Evolutionary conservation across 495 filamentous ascomycete species (phyloP).

Genomic region (Hypoxylon lenormandii): DNA sequence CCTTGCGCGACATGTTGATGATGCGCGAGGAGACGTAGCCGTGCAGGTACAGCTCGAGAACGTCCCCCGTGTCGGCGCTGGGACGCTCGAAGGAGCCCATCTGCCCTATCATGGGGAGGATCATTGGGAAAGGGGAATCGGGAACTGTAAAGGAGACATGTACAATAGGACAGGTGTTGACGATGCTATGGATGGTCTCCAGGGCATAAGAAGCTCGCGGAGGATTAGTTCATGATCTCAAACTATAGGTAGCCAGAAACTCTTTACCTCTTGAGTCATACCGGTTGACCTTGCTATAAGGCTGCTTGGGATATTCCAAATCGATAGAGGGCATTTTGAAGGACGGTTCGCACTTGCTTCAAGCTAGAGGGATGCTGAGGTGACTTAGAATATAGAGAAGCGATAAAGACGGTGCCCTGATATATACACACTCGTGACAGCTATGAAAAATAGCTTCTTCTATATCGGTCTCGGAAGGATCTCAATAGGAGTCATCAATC

Average conservation of each 20-base stretch:
- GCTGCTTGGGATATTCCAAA: slow-evolving; percentile 75
- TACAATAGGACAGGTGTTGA: slow-evolving; percentile 80
- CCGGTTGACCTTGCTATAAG: slow-evolving; percentile 78
- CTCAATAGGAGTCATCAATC: neutral
- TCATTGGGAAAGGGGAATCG: slow-evolving; percentile 73
- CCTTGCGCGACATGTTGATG: slow-evolving; percentile 73
- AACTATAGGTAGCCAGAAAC: neutral
- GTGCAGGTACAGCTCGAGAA: slow-evolving; percentile 85
- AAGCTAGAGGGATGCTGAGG: too few species aligned
- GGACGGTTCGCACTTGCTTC: slow-evolving; percentile 1
- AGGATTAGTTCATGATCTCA: slow-evolving; percentile 5
- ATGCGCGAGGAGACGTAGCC: slow-evolving; percentile 86
- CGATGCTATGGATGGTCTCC: slow-evolving; percentile 79
- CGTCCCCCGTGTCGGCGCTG: slow-evolving; percentile 71
- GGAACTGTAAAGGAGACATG: slow-evolving; percentile 83
- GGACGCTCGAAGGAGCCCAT: slow-evolving; percentile 78
- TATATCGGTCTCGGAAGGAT: slow-evolving; percentile 1
- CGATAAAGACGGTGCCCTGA: neutral
- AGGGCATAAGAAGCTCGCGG: slow-evolving; percentile 77
- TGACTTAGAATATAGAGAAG: too few species aligned
- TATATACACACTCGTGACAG: neutral
- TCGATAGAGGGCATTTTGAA: slow-evolving; percentile 61
- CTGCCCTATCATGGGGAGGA: slow-evolving; percentile 86
- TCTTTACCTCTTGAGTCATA: slow-evolving; percentile 72
- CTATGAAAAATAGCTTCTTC: neutral